Evolutionary conservation across 441 rosid species (phyloP).

Genomic region (Arabidopsis lyrata): DNA sequence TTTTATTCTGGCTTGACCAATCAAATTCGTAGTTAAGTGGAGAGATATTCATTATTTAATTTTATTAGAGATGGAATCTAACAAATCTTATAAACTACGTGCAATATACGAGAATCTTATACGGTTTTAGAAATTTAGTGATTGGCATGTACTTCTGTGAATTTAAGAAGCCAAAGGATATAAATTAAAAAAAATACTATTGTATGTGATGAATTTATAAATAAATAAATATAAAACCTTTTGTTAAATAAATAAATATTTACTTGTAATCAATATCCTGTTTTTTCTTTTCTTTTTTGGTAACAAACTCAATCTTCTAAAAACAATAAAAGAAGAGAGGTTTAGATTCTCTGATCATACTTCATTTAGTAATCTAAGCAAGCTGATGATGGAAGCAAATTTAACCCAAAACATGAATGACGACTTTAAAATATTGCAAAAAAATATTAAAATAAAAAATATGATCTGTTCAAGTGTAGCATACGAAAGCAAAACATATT

Average conservation of each 20-base stretch:
- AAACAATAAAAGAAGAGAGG: not conserved
- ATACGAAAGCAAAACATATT: constrained; percentile 7
- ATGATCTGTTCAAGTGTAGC: constrained; percentile 1
- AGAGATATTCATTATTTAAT: constrained; percentile 5
- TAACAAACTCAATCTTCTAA: constrained; percentile 3
- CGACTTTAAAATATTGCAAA: not conserved
- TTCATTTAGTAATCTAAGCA: not conserved
- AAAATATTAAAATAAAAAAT: not conserved
- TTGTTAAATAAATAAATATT: too few species aligned
- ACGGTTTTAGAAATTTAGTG: constrained; percentile 23
- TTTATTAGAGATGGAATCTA: constrained; percentile 14
- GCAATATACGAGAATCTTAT: constrained; percentile 5
- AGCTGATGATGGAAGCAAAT: not conserved
- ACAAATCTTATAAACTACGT: constrained; percentile 3
- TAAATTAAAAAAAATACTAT: not conserved
- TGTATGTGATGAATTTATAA: not conserved
- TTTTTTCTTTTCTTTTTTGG: not conserved
- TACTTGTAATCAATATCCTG: not conserved
- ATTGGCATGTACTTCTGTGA: constrained; percentile 17
- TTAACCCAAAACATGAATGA: constrained; percentile 22
- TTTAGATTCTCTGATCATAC: not conserved
- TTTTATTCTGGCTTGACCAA: constrained; percentile 33
- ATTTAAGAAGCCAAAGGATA: not conserved
- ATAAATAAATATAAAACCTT: too few species aligned
- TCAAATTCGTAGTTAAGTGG: constrained; percentile 8